Base-by-base conservation (phyloP, 2,329 filamentous ascomycete species). In the Penicillium sp. region DNA sequence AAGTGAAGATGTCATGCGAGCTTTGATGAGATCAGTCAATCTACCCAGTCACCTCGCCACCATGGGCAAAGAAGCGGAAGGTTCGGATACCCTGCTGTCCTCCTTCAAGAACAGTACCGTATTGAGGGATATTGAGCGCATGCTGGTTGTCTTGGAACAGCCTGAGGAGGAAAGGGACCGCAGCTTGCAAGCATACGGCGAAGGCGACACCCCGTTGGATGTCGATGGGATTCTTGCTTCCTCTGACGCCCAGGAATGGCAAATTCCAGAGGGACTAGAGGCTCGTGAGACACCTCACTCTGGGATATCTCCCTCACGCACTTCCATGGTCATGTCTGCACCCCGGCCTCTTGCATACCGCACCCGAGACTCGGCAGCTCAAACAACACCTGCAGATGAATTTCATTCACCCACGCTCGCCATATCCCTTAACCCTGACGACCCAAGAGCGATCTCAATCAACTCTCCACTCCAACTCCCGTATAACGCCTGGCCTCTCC, bases 71-170 rank as follows among this genome's bases (percentile, higher is more conserved):
- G 75, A 71, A 62, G 62, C 63, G 48, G 76, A 77, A 43, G 81
- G 82, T 4, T 83, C 80, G 7, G 80, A 87, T 62, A 81, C 79
- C 2, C 71, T 90, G 48, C 82, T 89, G 58, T 81, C 81, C 48
- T 78, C 79, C 58, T 90, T 87, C 86, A 83, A 82, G 55, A 85
- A 82, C 66, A 87, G 85, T 63, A 78, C 78, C 24, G 82, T 88
- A 5, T 83, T 86, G 66, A 82, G 78, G 58, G 84, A 86, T 49
- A 85, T 90, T 47, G 86, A 88, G 55, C 80, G 80, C 24, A 73
- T 89, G 13, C 74, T 90, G 5, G 85, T 86, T 0, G 49, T 68
- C 3, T 49, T 75, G 26, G 70, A 73, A 44, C 69, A 72, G 26
- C 70, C 70, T 0, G 71, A 73, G 37, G 69, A 73, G 75, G 82